phyloP scores from a whole-genome alignment of 768 basidiomycete species.

The Sarcodon sp. region DNA sequence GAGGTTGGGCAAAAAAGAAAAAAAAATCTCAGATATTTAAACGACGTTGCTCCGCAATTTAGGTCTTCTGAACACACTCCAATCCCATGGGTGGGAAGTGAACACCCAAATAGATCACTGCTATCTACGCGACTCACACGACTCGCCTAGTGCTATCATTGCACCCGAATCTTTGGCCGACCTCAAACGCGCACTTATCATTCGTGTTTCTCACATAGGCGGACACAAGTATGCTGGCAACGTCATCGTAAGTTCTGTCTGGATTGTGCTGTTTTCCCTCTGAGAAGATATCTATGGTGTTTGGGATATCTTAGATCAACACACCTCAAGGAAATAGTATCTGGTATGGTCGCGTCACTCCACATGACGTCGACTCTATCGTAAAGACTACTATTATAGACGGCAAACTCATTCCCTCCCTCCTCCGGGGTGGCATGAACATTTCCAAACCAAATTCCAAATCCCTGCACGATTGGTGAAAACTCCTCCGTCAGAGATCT shows the following conservation, averaged over 20 bases:
- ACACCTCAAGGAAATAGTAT: slow-evolving; percentile 76
- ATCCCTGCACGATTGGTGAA: slow-evolving; percentile 64
- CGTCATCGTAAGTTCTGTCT: slow-evolving; percentile 53
- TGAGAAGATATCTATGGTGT: background rate
- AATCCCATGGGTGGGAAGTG: slow-evolving; percentile 59
- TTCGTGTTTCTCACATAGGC: slow-evolving; percentile 83
- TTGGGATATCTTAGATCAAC: slow-evolving; percentile 45
- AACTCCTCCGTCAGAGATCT: background rate
- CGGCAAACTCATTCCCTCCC: slow-evolving; percentile 72
- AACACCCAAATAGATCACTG: slow-evolving; percentile 55
- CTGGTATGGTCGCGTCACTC: slow-evolving; percentile 91
- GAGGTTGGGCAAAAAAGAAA: background rate
- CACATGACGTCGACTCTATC: slow-evolving; percentile 78
- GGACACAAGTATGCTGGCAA: slow-evolving; percentile 92
- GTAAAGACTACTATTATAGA: slow-evolving; percentile 80
- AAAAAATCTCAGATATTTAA: slow-evolving; percentile 12
- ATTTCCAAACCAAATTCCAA: slow-evolving; percentile 57
- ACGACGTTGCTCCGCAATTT: slow-evolving; percentile 5
- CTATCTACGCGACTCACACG: background rate
- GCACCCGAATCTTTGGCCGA: slow-evolving; percentile 8
- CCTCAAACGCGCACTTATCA: slow-evolving; percentile 65
- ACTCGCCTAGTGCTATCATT: background rate
- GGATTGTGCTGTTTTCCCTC: background rate
- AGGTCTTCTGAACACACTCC: slow-evolving; percentile 56
- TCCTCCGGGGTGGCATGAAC: slow-evolving; percentile 81